A percentile compares a stretch with the other conserved stretches of the same genome.
phyloP scores from a whole-genome alignment of 345 rosid species.

The Nasturtium officinale region DNA sequence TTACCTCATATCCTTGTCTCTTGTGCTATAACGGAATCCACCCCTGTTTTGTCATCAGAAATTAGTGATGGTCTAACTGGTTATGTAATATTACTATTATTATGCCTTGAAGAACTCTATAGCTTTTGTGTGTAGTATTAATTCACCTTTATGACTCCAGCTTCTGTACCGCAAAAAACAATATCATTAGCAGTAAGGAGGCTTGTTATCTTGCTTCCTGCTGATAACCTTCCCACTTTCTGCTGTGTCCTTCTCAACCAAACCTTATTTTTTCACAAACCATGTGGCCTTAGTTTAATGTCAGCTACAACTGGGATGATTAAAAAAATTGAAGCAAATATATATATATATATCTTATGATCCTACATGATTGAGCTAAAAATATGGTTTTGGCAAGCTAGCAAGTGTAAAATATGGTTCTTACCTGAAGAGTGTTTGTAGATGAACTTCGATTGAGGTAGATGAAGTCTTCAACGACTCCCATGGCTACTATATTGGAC shows the following conservation, averaged over 20 bases:
- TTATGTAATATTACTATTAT: not conserved
- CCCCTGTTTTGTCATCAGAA: slow-evolving; percentile 54
- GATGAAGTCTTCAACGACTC: slow-evolving; percentile 85
- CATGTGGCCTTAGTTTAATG: slow-evolving; percentile 5
- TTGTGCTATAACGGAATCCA: slow-evolving; percentile 76
- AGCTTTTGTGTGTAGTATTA: slow-evolving; percentile 1
- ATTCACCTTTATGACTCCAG: slow-evolving; percentile 84
- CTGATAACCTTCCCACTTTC: slow-evolving; percentile 86
- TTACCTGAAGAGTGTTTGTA: slow-evolving; percentile 73
- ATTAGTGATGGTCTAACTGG: slow-evolving; percentile 6
- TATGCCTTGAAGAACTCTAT: not conserved
- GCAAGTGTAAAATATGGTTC: not conserved
- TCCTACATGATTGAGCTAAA: not conserved
- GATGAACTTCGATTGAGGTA: slow-evolving; percentile 77
- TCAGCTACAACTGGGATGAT: not conserved
- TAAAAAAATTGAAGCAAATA: not conserved
- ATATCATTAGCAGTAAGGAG: slow-evolving; percentile 76
- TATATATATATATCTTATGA: not conserved
- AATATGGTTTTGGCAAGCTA: not conserved
- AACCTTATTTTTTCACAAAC: slow-evolving; percentile 53
- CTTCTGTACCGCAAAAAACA: slow-evolving; percentile 82
- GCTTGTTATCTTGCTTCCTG: slow-evolving; percentile 90
- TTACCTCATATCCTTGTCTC: slow-evolving; percentile 13
- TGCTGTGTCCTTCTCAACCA: slow-evolving; percentile 84
- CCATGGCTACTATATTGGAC: slow-evolving; percentile 57